Percentiles rank a stretch among this genome's conserved stretches.
These are phyloP conservation scores for Phaeoacremonium minimum DNA, from an alignment of 2,329 filamentous ascomycete species.

Conservation along the genomic window DNA sequence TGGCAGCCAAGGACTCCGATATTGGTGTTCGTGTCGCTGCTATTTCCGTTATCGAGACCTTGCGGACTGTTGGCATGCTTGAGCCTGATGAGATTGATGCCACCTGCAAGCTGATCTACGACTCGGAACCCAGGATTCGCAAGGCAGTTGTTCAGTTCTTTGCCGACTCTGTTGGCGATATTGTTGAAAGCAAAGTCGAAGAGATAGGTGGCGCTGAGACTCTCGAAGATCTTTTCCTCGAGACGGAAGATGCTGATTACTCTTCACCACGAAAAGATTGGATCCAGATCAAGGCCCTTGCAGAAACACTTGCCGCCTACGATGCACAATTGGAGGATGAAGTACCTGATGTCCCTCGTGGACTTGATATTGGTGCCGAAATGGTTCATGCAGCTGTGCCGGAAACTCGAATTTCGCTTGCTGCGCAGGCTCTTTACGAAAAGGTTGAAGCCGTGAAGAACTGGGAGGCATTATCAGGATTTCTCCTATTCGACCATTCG, in stretches of 20 bases:
- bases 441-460: slow-evolving; percentile 74
- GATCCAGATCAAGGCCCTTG: slow-evolving; percentile 88
- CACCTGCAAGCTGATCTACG: slow-evolving; percentile 84
- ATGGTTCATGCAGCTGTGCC: slow-evolving; percentile 60
- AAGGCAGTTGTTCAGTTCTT: slow-evolving; percentile 92
- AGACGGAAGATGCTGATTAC: slow-evolving; percentile 69
- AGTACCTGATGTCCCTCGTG: slow-evolving; percentile 34
- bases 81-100: slow-evolving; percentile 89
- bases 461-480: slow-evolving; percentile 87
- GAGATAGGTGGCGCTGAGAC: slow-evolving; percentile 77
- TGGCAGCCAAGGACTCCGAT: slow-evolving; percentile 83
- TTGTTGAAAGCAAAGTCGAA: slow-evolving; percentile 74
- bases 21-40: slow-evolving; percentile 73
- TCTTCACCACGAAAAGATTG: slow-evolving; percentile 75
- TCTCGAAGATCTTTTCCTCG: slow-evolving; percentile 69
- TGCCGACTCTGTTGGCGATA: slow-evolving; percentile 77
- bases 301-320: slow-evolving; percentile 77
- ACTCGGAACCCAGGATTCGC: slow-evolving; percentile 77
- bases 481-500: slow-evolving; percentile 89
- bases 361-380: slow-evolving; percentile 45
- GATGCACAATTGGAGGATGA: slow-evolving; percentile 65
- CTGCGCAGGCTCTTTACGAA: slow-evolving; percentile 81
- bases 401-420: slow-evolving; percentile 81
- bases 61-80: slow-evolving; percentile 80
- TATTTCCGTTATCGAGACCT: slow-evolving; percentile 75